phyloP scores from a whole-genome alignment of 2,329 filamentous ascomycete species.

The Cladosporium sphaerospermum region DNA sequence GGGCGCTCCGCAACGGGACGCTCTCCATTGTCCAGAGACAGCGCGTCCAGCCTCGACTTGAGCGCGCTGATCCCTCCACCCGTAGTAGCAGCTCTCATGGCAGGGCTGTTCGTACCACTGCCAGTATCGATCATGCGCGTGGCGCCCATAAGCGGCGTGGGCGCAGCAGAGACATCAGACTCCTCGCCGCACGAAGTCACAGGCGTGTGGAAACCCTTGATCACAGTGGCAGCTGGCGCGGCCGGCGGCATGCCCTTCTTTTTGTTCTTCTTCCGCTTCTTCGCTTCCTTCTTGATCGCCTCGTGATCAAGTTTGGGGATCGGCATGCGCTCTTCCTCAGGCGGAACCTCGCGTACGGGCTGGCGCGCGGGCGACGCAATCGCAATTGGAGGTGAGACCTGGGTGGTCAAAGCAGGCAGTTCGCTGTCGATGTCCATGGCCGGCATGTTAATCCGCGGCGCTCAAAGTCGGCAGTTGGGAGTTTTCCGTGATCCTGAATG shows the following conservation, averaged over 20 bases:
- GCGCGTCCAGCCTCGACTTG: constrained; percentile 71
- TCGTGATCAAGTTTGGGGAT: constrained; percentile 30
- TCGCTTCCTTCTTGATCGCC: constrained; percentile 31
- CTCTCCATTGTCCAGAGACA: constrained; percentile 59
- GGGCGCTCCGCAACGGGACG: constrained; percentile 35
- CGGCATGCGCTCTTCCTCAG: constrained; percentile 16
- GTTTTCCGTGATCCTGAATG: background rate
- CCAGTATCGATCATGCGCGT: constrained; percentile 38
- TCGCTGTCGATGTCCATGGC: constrained; percentile 26
- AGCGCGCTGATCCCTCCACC: constrained; percentile 72
- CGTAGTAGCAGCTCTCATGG: constrained; percentile 44
- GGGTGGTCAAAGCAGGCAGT: constrained; percentile 19
- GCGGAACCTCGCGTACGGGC: constrained; percentile 18
- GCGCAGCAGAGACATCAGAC: constrained; percentile 43
- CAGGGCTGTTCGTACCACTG: constrained; percentile 43
- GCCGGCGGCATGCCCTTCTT: constrained; percentile 30
- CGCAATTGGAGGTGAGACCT: constrained; percentile 26
- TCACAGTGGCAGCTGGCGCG: constrained; percentile 34
- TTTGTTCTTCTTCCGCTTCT: constrained; percentile 34
- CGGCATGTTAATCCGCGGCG: constrained; percentile 21
- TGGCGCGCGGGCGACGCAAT: constrained; percentile 27
- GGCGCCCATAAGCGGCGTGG: constrained; percentile 30
- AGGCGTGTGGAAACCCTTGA: constrained; percentile 47
- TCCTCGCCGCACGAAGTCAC: constrained; percentile 50
- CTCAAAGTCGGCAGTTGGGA: no score